phyloP scores from a whole-genome alignment of 305 asterid species.

The Striga hermonthica region DNA sequence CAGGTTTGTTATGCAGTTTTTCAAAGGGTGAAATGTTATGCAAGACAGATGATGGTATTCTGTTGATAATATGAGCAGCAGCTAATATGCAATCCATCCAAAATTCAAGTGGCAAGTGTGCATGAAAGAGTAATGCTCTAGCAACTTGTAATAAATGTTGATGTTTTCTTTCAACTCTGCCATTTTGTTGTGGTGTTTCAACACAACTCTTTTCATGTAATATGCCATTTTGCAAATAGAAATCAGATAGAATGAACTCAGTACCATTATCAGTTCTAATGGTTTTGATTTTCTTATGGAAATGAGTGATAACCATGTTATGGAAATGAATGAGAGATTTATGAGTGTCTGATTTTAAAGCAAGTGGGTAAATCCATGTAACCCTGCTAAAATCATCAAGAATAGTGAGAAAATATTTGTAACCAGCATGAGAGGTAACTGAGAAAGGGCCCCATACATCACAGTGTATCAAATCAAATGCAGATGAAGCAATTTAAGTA shows the following conservation, averaged over 20 bases:
- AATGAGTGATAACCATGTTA: background rate
- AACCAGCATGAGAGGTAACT: background rate
- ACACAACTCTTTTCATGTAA: background rate
- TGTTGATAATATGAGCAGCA: no score
- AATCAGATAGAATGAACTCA: background rate
- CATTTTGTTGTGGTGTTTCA: background rate
- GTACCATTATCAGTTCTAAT: background rate
- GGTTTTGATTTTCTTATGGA: background rate
- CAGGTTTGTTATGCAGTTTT: no score
- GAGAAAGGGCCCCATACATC: background rate
- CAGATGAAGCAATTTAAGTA: no score
- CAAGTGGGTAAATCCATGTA: background rate
- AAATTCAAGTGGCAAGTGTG: background rate
- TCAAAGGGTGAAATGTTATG: no score
- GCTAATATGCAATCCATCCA: no score
- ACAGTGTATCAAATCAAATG: background rate
- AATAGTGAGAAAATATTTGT: background rate
- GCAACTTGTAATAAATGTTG: background rate
- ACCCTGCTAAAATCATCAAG: background rate
- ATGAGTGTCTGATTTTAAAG: background rate
- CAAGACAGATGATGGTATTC: no score
- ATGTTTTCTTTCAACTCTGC: background rate
- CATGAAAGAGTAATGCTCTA: background rate
- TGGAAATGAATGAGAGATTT: background rate
- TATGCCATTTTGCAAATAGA: background rate